Conservation (phyloP, 345 rosid genomes). For the Hypericum androsaemum region DNA sequence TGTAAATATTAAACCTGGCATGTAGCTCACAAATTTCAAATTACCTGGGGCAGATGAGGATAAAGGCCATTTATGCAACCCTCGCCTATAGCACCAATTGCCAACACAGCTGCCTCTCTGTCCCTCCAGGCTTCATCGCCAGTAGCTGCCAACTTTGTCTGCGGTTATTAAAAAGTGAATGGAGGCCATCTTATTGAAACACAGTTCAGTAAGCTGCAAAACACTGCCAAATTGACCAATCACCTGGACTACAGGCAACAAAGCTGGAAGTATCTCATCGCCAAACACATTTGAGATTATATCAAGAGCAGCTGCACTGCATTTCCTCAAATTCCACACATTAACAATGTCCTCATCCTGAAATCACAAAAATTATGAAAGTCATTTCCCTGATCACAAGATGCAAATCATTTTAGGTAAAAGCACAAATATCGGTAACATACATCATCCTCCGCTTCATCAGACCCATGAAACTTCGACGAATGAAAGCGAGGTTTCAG, state of each 20-base stretch:
- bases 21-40: not conserved
- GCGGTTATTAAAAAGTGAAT: conserved; percentile 8
- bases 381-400: no score
- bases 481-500: conserved; percentile 93
- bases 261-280: conserved; percentile 85
- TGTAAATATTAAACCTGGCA: not conserved
- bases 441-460: conserved; percentile 71
- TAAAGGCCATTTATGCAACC: conserved; percentile 93
- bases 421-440: conserved; percentile 5
- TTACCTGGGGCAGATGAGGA: conserved; percentile 76
- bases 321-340: conserved; percentile 90
- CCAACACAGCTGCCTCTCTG: conserved; percentile 96
- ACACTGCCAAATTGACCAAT: not conserved
- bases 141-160: conserved; percentile 62
- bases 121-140: conserved; percentile 94
- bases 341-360: conserved; percentile 73
- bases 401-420: no score
- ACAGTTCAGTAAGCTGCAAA: no score
- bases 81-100: conserved; percentile 87
- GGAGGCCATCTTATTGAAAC: no score
- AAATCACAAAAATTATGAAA: not conserved
- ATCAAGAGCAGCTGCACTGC: conserved; percentile 97
- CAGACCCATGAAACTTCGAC: conserved; percentile 81
- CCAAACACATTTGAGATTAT: conserved; percentile 80
- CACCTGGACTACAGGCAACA: conserved; percentile 89